Base-by-base conservation (phyloP, 1,284 basidiomycete species). In the Tilletiaria anomala region DNA sequence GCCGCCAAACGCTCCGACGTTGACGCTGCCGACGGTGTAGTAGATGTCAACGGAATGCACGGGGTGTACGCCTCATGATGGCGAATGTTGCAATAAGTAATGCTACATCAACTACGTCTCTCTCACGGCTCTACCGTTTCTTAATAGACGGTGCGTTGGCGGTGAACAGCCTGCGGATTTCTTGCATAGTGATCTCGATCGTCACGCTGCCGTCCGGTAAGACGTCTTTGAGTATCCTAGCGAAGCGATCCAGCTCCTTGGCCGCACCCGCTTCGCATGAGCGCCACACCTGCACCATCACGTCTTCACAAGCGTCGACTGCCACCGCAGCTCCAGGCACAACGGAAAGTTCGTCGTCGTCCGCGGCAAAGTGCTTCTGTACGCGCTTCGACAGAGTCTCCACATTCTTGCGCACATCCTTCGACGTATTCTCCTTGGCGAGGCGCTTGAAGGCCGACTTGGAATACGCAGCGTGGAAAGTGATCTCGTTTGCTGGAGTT, bases 381-480 rank as follows among this genome's bases (percentile, higher is more conserved):
- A 97, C 85, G 6, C 91, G 78, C 62, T 85, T 85, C 62, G 80
- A 82, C 33, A 97, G 73, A 6, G 78, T 76, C 48, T 96, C 91
- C 37, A 94, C 73, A 16, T 71, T 68, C 54, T 75, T 93, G 26
- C 84, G 78, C 20, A 94, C 72, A 63, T 97, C 91, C 67, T 93
- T 96, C 22, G 76, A 71, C 42, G 77, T 80, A 59, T 79, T 81
- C 54, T 94, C 88, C 61, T 85, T 87, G 38, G 86, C 70, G 6
- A 86, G 75, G 62, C 86, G 85, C 65, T 86, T 88, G 23, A 88
- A 71, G 0, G 81, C 72, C 0, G 78, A 76, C 53, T 80, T 80
- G 52, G 74, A 83, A 68, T 85, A 94, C 35, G 74, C 78, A 43
- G 74, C 73, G 61, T 83, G 87, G 39, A 79, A 76, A 2, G 78